Evolutionary conservation across 1,284 basidiomycete species (phyloP).

Genomic region (Ceratobasidium theobromae): DNA sequence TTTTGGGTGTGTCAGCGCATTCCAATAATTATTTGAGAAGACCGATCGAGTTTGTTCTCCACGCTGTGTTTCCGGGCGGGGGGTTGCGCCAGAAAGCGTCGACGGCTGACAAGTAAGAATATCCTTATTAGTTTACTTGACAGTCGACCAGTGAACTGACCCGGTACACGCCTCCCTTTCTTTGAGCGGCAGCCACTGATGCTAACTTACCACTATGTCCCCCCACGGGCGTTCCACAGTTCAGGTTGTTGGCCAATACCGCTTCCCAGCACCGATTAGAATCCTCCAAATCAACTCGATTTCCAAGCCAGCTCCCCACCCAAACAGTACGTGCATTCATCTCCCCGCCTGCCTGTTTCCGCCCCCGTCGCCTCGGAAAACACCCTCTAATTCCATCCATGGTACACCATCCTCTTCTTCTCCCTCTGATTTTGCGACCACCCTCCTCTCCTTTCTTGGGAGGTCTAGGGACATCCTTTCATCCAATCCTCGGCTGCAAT

Average conservation of each 20-base stretch:
- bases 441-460: constrained; percentile 32
- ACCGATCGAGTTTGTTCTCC: constrained; percentile 8
- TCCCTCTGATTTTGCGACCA: neutral
- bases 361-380: constrained; percentile 21
- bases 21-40: constrained; percentile 20
- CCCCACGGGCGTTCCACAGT: constrained; percentile 18
- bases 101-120: too few relatives aligned
- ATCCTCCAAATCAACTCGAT: constrained; percentile 32
- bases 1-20: neutral
- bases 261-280: constrained; percentile 32
- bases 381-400: constrained; percentile 16
- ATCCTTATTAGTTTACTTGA: too few relatives aligned
- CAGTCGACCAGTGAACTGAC: neutral
- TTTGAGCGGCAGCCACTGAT: constrained; percentile 32
- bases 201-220: constrained; percentile 32
- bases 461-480: constrained; percentile 29
- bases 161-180: constrained; percentile 25
- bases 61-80: constrained; percentile 5
- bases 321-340: constrained; percentile 25
- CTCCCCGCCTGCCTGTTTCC: constrained; percentile 29
- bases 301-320: constrained; percentile 23
- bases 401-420: constrained; percentile 13
- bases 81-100: neutral
- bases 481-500: constrained; percentile 21
- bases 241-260: constrained; percentile 29